Evolutionary conservation across 2,329 filamentous ascomycete genomes (phyloP), one percentile per base, ranked within the genome.

Genomic region (Hypoxylon sp.): DNA sequence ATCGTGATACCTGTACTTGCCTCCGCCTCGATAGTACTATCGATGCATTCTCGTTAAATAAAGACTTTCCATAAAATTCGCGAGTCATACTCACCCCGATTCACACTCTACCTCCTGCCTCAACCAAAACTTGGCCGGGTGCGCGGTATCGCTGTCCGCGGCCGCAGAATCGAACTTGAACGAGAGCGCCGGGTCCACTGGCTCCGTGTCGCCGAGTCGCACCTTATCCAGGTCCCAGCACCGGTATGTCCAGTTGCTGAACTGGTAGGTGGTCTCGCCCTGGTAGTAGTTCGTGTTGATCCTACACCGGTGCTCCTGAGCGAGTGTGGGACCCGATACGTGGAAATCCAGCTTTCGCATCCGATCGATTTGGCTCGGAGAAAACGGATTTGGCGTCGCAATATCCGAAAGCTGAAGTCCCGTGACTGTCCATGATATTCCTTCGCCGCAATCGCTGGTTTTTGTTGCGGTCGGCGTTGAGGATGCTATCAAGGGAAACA

Each of bases 91-190:
- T 42, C 37, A 17, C 37, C 37, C 6, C 6, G 37, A 17, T 19
- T 19, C 37, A 7, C 37, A 42, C 37, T 42, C n/a, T 6, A 42
- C 1, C n/a, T 42, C 37, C 37, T 42, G 37, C 37, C 17, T 19
- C n/a, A 42, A 42, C 37, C 37, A 42, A n/a, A 42, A 42, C 37
- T 19, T 17, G n/a, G 37, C 37, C 37, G 15, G 37, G 37, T 42
- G 37, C n/a, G 37, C n/a, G 37, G 37, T 42, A 42, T 42, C 37
- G 37, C 37, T 42, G 6, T 42, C 37, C 37, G 37, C 37, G n/a
- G 37, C 37, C 37, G 37, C 37, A 42, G 37, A 42, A 3, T 42
- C 37, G 2, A 42, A 42, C 37, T 42, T 42, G 37, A 42, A 42
- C 37, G 37, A 42, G 37, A 42, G 37, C 37, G 37, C n/a, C n/a